These are phyloP conservation scores for Nelumbo lutea DNA, from an alignment of 164 flowering plant species.

Conservation along the genomic window DNA sequence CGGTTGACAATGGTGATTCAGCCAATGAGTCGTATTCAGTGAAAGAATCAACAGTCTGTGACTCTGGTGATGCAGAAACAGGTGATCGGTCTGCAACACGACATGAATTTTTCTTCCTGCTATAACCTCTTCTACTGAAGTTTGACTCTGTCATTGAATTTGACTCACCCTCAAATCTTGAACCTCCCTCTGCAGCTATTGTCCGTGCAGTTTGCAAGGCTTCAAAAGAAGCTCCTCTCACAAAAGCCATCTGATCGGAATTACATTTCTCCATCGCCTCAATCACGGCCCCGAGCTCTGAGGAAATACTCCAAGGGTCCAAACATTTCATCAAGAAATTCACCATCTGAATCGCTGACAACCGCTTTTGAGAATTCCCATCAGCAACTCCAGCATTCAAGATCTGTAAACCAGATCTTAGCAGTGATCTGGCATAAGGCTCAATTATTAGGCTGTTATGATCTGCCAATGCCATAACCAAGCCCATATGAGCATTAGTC, in stretches of 20 bases:
- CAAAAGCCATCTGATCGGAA: constrained; percentile 75
- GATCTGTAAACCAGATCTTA: constrained; percentile 62
- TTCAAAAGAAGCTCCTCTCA: constrained; percentile 89
- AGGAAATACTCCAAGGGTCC: constrained; percentile 64
- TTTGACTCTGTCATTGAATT: constrained; percentile 54
- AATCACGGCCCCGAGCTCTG: constrained; percentile 62
- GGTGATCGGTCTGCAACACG: constrained; percentile 38
- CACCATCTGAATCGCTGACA: constrained; percentile 83
- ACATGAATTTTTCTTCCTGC: constrained; percentile 26
- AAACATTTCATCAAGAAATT: constrained; percentile 79
- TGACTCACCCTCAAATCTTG: constrained; percentile 33
- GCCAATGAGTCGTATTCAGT: constrained; percentile 41
- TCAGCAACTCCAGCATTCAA: constrained; percentile 52
- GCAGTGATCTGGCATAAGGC: constrained; percentile 74
- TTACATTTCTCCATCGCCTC: constrained; percentile 79
- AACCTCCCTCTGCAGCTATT: constrained; percentile 38
- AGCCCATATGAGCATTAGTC: constrained; percentile 74
- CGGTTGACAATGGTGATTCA: constrained; percentile 61
- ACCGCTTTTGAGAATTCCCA: constrained; percentile 68
- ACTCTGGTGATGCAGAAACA: constrained; percentile 62
- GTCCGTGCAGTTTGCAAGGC: constrained; percentile 71
- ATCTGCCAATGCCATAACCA: constrained; percentile 81
- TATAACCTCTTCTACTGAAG: constrained; percentile 30
- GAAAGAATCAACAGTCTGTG: constrained; percentile 68
- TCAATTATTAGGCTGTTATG: constrained; percentile 62